Evolutionary conservation across 768 basidiomycete genomes (phyloP).

Genomic region (Kwoniella dendrophila): DNA sequence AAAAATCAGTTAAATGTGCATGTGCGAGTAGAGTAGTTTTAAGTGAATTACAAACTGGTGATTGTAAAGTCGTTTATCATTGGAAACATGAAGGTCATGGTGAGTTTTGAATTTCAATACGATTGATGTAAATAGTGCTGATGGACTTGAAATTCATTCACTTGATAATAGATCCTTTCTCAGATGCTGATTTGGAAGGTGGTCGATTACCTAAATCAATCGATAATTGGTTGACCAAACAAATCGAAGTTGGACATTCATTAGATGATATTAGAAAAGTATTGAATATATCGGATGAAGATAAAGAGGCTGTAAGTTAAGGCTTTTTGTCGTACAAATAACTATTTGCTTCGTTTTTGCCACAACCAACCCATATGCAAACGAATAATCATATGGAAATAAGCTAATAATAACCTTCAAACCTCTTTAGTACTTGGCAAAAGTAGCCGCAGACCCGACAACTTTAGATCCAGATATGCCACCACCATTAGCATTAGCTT

Average conservation of each 20-base stretch:
- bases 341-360: neutral
- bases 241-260: conserved; percentile 40
- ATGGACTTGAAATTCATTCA: neutral
- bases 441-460: conserved; percentile 26
- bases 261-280: conserved; percentile 39
- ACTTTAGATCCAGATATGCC: conserved; percentile 31
- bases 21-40: conserved; percentile 40
- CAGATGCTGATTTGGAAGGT: conserved; percentile 30
- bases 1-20: conserved; percentile 47
- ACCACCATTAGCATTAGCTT: conserved; percentile 34
- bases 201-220: conserved; percentile 41
- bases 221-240: conserved; percentile 43
- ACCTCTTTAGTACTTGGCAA: conserved; percentile 23
- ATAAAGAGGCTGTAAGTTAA: conserved; percentile 39
- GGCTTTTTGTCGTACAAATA: neutral
- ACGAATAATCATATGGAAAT: neutral
- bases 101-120: conserved; percentile 20
- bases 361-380: neutral
- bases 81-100: conserved; percentile 53
- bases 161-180: conserved; percentile 36
- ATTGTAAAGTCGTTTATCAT: conserved; percentile 38
- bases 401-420: neutral
- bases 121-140: neutral
- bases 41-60: conserved; percentile 39
- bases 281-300: conserved; percentile 38